Base-by-base conservation (phyloP, 1,284 basidiomycete species). In the Hemileia vastatrix region DNA sequence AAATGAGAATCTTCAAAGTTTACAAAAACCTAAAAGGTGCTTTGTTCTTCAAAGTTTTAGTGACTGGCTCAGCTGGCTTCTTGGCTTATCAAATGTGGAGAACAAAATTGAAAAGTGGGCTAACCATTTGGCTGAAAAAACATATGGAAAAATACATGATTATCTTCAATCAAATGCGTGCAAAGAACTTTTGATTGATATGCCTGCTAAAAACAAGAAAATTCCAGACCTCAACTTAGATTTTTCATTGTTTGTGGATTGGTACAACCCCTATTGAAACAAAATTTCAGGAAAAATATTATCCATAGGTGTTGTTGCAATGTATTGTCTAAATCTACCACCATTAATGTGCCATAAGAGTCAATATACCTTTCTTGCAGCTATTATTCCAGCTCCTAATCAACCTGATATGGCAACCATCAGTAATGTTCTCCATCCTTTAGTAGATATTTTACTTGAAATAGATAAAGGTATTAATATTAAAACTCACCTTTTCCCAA, bases 211-310 rank as follows among this genome's bases (percentile, higher is more conserved):
- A n/a, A n/a, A n/a, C n/a, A n/a, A n/a, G n/a, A n/a, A n/a, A n/a
- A n/a, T n/a, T n/a, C n/a, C n/a, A n/a, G n/a, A n/a, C n/a, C n/a
- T n/a, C n/a, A 32, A 53, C 3, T 33, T 53, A 33, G 51, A 33
- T 6, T 53, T 53, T n/a, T 33, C 31, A 9, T 33, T 53, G 4
- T 53, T 33, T 33, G 51, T 33, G 5, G 51, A 53, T 27, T 53
- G 51, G 51, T 53, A 33, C 31, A 53, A 53, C 31, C 51, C 51
- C 5, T 18, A 3, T 18, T 27, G 51, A 33, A 53, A 53, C n/a
- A 53, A 36, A 33, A 13, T 15, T 53, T 27, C 31, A 6, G 51
- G 27, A 13, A 33, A 32, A 3, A 33, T 33, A 19, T 6, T 53
- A 4, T 53, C 51, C 9, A 18, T 33, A 15, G 51, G 51, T 4